phyloP scores from a whole-genome alignment of 768 basidiomycete genomes.

The Termitomyces sp. region DNA sequence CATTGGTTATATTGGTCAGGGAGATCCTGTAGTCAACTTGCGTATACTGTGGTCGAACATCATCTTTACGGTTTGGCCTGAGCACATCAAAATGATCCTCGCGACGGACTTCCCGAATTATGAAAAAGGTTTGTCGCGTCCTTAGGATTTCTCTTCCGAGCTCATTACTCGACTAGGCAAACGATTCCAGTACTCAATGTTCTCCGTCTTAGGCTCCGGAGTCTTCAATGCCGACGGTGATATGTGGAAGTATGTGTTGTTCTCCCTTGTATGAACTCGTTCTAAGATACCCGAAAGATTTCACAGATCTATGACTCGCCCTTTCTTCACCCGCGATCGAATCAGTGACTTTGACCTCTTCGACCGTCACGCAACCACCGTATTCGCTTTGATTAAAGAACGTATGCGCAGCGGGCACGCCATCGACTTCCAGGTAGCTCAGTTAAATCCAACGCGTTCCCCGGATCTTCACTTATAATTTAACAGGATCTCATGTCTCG shows the following conservation, averaged over 20 bases:
- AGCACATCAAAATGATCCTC: conserved; percentile 55
- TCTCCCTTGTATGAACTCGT: not conserved
- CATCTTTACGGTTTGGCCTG: conserved; percentile 47
- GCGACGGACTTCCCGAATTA: conserved; percentile 58
- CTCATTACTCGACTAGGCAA: conserved; percentile 27
- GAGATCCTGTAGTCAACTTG: conserved; percentile 45
- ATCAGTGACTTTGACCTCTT: conserved; percentile 62
- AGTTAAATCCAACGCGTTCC: not conserved
- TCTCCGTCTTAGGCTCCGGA: conserved; percentile 54
- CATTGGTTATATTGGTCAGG: conserved; percentile 26
- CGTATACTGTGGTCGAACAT: conserved; percentile 42
- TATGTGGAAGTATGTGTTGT: conserved; percentile 34
- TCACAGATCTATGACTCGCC: conserved; percentile 62
- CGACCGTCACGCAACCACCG: conserved; percentile 48
- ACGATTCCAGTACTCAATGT: conserved; percentile 40
- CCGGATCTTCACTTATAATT: not conserved
- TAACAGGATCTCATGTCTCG: conserved; percentile 53
- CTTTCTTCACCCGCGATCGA: conserved; percentile 59
- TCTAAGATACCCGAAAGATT: conserved; percentile 33
- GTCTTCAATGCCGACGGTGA: conserved; percentile 70
- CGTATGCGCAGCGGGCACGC: conserved; percentile 48
- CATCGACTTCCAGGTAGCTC: conserved; percentile 54
- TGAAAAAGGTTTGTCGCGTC: conserved; percentile 43
- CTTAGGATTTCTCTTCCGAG: not conserved
- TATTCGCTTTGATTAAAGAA: conserved; percentile 40